phyloP scores from a whole-genome alignment of 2,329 filamentous ascomycete species.

The Ophiocordyceps camponoti-saundersi region DNA sequence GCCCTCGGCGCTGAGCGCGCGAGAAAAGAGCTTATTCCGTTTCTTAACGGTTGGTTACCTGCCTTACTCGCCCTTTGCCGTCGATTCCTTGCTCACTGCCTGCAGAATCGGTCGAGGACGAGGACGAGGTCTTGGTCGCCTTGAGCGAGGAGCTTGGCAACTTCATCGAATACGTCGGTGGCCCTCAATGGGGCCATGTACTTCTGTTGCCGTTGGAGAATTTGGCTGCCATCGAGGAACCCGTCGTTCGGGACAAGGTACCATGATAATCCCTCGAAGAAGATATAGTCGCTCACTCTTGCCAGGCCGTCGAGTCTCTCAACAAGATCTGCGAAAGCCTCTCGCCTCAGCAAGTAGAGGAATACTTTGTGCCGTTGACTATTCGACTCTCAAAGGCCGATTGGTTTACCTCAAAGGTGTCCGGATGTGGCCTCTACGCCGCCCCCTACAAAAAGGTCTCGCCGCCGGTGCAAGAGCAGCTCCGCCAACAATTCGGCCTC shows the following conservation, averaged over 20 bases:
- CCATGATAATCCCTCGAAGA: constrained; percentile 7
- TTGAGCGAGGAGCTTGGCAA: constrained; percentile 90
- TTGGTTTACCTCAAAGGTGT: constrained; percentile 99
- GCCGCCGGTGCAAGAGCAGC: constrained; percentile 70
- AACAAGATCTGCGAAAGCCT: constrained; percentile 98
- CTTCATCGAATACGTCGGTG: constrained; percentile 96
- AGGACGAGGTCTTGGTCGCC: constrained; percentile 94
- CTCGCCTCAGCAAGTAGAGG: constrained; percentile 83
- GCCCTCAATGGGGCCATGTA: constrained; percentile 84
- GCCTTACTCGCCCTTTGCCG: neutral
- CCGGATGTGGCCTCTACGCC: constrained; percentile 88
- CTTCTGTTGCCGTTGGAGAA: constrained; percentile 95
- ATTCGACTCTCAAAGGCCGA: constrained; percentile 96
- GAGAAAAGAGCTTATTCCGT: constrained; percentile 95
- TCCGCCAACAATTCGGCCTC: constrained; percentile 80
- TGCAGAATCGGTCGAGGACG: constrained; percentile 93
- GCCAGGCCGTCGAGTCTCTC: constrained; percentile 87
- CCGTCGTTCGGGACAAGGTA: constrained; percentile 95
- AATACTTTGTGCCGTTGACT: constrained; percentile 91
- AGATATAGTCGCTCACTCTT: constrained; percentile 2
- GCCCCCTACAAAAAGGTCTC: constrained; percentile 86
- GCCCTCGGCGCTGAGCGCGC: constrained; percentile 92
- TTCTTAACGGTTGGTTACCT: constrained; percentile 70
- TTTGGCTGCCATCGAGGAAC: constrained; percentile 94
- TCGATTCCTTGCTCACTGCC: constrained; percentile 1